Conservation (phyloP, 495 filamentous ascomycete species). For the Tuber aestivum region DNA sequence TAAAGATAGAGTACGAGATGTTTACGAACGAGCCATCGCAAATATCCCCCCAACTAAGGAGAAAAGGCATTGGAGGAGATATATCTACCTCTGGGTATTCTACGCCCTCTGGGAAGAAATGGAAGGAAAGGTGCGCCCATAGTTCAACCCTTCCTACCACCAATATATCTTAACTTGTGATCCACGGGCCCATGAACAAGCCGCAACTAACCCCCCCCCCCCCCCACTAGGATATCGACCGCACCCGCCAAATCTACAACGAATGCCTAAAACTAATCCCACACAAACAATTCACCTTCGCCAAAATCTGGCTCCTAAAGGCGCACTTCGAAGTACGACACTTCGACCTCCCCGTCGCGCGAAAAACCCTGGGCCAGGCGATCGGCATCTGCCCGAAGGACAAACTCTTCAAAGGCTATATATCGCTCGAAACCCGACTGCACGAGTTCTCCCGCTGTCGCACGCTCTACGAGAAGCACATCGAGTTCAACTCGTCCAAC, state of each 20-base stretch:
- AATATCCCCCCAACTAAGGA: conserved; percentile 93
- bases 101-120: conserved; percentile 94
- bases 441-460: conserved; percentile 89
- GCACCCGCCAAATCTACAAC: conserved; percentile 84
- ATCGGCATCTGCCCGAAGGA: conserved; percentile 95
- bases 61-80: conserved; percentile 93
- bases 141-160: not conserved
- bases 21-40: conserved; percentile 93
- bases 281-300: conserved; percentile 95
- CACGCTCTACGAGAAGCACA: conserved; percentile 85
- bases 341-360: conserved; percentile 66
- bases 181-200: not conserved
- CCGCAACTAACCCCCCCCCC: conserved; percentile 14
- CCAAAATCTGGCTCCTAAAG: conserved; percentile 90
- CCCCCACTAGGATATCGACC: conserved; percentile 54
- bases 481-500: conserved; percentile 84
- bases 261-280: conserved; percentile 83
- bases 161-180: not conserved
- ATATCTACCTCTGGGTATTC: conserved; percentile 97
- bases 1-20: conserved; percentile 73
- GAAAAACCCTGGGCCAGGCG: conserved; percentile 81
- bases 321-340: conserved; percentile 92
- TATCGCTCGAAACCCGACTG: conserved; percentile 81
- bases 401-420: conserved; percentile 87
- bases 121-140: conserved; percentile 53